A percentile compares a stretch with the other conserved stretches of the same genome.
Evolutionary conservation across 148 eudicot genomes (phyloP).

Genomic region (Polygonum aviculare): DNA sequence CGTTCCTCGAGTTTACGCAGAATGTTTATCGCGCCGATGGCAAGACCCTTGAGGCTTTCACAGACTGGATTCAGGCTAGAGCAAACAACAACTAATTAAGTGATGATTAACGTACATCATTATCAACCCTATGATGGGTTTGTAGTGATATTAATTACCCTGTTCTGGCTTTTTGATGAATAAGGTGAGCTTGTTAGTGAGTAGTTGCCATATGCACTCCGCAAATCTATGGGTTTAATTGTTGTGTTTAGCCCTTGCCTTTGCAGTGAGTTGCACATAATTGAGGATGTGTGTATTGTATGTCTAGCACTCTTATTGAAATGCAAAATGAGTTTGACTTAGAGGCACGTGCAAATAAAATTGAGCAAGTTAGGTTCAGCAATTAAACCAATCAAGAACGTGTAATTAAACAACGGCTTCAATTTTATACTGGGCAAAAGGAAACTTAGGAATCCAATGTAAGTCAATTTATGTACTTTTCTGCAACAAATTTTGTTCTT

Average conservation of each 20-base stretch:
- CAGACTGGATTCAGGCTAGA: neutral
- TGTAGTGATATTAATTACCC: neutral
- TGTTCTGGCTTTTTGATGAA: neutral
- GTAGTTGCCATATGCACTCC: neutral
- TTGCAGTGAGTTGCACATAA: neutral
- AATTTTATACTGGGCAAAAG: neutral
- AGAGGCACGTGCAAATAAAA: neutral
- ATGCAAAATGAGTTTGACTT: neutral
- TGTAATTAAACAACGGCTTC: neutral
- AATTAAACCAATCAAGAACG: neutral
- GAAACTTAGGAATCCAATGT: neutral
- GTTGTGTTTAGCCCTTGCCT: neutral
- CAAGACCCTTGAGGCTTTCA: constrained; percentile 36
- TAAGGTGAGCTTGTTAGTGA: neutral
- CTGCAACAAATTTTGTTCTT: neutral
- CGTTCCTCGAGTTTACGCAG: constrained; percentile 54
- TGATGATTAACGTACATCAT: neutral
- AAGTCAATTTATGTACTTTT: neutral
- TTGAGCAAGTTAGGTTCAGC: neutral
- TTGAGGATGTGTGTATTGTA: neutral
- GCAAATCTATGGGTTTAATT: neutral
- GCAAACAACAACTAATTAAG: neutral
- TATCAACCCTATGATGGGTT: neutral
- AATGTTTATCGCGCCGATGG: constrained; percentile 61
- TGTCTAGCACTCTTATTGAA: neutral